These are phyloP conservation scores for Entomortierella lignicola DNA, from an alignment of 192 early-diverging fungal species.

Conservation along the genomic window DNA sequence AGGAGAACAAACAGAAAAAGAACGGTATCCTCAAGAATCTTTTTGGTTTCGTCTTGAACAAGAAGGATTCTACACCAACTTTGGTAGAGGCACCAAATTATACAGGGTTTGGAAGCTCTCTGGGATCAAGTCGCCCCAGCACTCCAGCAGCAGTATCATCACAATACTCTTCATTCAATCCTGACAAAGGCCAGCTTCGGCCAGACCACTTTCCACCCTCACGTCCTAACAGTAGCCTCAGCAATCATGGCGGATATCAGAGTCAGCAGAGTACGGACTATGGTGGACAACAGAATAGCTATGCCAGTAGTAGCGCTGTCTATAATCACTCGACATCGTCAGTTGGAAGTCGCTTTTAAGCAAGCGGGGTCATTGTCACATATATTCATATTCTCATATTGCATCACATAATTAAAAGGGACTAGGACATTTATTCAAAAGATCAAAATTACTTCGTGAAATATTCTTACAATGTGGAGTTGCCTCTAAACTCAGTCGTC, in stretches of 20 bases:
- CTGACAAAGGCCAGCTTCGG: conserved; percentile 21
- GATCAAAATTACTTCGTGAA: neutral
- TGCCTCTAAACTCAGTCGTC: conserved; percentile 5
- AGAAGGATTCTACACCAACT: conserved; percentile 29
- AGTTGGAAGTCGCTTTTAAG: conserved; percentile 33
- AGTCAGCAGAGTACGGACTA: neutral
- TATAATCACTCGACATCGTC: conserved; percentile 22
- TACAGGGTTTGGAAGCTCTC: conserved; percentile 30
- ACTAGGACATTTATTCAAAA: neutral
- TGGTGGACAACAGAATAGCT: neutral
- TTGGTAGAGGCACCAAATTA: conserved; percentile 41
- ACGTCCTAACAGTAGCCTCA: conserved; percentile 41
- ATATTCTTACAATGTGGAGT: neutral
- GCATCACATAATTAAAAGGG: too few relatives aligned
- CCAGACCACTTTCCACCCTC: conserved; percentile 27
- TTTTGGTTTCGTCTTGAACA: conserved; percentile 36
- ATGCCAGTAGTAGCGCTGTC: conserved; percentile 38
- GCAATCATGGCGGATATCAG: conserved; percentile 27
- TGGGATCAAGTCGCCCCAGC: conserved; percentile 1
- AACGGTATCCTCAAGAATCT: conserved; percentile 40
- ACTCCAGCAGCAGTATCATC: neutral
- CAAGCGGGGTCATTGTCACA: neutral
- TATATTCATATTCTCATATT: neutral
- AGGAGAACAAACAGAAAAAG: conserved; percentile 39
- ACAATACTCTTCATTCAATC: conserved; percentile 22